Conservation (phyloP, 1,284 basidiomycete genomes). For the Papiliotrema nemorosa region DNA sequence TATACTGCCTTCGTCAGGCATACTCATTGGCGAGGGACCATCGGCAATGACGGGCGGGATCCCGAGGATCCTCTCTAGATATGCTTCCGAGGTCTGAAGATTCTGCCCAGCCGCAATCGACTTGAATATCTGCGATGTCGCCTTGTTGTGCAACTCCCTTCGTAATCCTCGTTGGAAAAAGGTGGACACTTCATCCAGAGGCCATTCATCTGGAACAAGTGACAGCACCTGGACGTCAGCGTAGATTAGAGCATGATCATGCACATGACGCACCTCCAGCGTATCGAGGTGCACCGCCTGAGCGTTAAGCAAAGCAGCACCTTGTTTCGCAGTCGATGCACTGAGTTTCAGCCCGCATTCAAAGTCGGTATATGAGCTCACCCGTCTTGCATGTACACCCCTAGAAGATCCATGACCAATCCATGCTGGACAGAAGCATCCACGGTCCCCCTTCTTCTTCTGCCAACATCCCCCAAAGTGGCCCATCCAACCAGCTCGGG, state of each 20-base stretch:
- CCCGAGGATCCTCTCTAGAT: conserved; percentile 29
- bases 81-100: conserved; percentile 33
- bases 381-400: conserved; percentile 75
- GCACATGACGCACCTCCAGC: conserved; percentile 58
- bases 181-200: conserved; percentile 64
- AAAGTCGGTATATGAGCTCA: conserved; percentile 29
- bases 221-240: conserved; percentile 59
- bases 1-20: conserved; percentile 41
- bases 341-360: conserved; percentile 5
- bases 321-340: conserved; percentile 40
- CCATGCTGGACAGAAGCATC: conserved; percentile 59
- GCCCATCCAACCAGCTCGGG: conserved; percentile 58
- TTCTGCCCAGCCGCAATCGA: conserved; percentile 47
- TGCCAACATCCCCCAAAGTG: conserved; percentile 51
- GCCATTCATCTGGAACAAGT: conserved; percentile 69
- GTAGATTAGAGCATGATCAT: not conserved
- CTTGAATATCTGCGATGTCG: conserved; percentile 43
- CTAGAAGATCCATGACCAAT: conserved; percentile 65
- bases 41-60: conserved; percentile 20
- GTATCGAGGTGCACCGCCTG: conserved; percentile 75
- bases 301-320: conserved; percentile 67
- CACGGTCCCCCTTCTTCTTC: conserved; percentile 47
- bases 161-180: conserved; percentile 76
- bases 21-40: conserved; percentile 4
- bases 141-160: conserved; percentile 61